Percentiles rank a stretch among this genome's conserved stretches.
Conservation (phyloP, 495 filamentous ascomycete species). For the Lophiotrema nucula region DNA sequence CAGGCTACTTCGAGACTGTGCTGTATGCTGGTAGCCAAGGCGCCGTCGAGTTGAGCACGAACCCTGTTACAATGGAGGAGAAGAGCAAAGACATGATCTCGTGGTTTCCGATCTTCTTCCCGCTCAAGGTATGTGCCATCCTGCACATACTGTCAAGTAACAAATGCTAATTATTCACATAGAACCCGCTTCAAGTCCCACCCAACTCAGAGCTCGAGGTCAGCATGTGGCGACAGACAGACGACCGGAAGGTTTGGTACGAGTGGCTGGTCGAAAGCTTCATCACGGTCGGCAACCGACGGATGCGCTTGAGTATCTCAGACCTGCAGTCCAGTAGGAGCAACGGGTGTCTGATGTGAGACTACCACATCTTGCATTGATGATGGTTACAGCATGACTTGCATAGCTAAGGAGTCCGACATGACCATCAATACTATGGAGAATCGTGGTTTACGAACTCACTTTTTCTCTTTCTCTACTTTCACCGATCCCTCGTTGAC, state of each 20-base stretch:
- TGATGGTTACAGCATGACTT: too few relatives aligned
- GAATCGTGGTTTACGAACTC: too few relatives aligned
- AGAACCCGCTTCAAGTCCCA: conserved; percentile 88
- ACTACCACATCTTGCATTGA: too few relatives aligned
- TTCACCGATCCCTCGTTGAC: too few relatives aligned
- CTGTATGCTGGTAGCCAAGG: conserved; percentile 59
- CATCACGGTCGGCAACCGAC: conserved; percentile 56
- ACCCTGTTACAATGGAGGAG: conserved; percentile 84
- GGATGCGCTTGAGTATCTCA: conserved; percentile 73
- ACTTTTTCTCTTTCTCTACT: too few relatives aligned
- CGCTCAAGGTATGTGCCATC: conserved; percentile 73
- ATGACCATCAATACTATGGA: too few relatives aligned
- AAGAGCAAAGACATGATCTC: conserved; percentile 97
- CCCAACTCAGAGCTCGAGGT: conserved; percentile 80
- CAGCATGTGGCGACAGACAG: conserved; percentile 91
- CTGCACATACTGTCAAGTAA: background rate
- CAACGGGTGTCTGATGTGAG: conserved; percentile 93
- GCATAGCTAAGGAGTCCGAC: too few relatives aligned
- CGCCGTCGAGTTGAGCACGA: conserved; percentile 82
- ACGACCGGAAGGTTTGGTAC: conserved; percentile 97
- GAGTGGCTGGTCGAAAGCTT: conserved; percentile 94
- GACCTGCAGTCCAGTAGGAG: conserved; percentile 88
- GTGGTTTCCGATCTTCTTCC: conserved; percentile 99
- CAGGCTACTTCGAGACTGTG: conserved; percentile 92
- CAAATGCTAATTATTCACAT: conserved; percentile 19